Evolutionary conservation across 495 filamentous ascomycete genomes (phyloP), one percentile per base, ranked within the genome.

Genomic region (Penicillium bialowiezense): DNA sequence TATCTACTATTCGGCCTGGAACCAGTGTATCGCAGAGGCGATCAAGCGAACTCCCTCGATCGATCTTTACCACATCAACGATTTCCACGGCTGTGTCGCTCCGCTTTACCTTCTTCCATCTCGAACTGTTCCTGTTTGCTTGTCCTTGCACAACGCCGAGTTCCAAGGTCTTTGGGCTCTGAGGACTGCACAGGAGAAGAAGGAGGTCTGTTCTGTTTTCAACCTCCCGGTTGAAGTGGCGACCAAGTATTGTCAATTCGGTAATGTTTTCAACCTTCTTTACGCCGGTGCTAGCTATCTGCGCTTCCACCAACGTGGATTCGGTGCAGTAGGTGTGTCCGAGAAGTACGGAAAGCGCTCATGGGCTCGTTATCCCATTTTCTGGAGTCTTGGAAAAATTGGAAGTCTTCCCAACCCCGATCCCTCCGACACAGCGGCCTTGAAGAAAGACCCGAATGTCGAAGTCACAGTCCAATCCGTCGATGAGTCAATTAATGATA

Each of bases 21-120:
- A 88, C 52, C 76, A 78, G 54, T 87, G 84, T 56, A 84, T 87
- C 44, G 83, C 85, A 0, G 67, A 81, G 48, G 67, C 83, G 0
- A 81, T 87, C 55, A 75, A 72, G 43, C 76, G 76, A 28, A 32
- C 29, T 8, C 78, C 78, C 60, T 78, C 83, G 0, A 77, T 88
- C 43, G 85, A 89, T 55, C 63, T 88, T 14, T 90, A 90, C 65
- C 86, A 90, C 64, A 88, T 89, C 58, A 90, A 90, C 65, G 86
- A 90, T 61, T 90, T 89, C 60, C 86, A 90, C 58, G 86, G 86
- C 19, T 85, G 85, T 13, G 63, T 86, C 4, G 86, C 86, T 32
- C 86, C 85, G 21, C 70, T 89, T 6, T 85, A 90, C 52, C 74
- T 89, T 10, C 73, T 89, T 1, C 86, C 86, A 17, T 32, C 29